Percentiles rank a stretch among this genome's conserved stretches.
Conservation (phyloP, 2,329 filamentous ascomycete species). For the Talaromyces piceae region DNA sequence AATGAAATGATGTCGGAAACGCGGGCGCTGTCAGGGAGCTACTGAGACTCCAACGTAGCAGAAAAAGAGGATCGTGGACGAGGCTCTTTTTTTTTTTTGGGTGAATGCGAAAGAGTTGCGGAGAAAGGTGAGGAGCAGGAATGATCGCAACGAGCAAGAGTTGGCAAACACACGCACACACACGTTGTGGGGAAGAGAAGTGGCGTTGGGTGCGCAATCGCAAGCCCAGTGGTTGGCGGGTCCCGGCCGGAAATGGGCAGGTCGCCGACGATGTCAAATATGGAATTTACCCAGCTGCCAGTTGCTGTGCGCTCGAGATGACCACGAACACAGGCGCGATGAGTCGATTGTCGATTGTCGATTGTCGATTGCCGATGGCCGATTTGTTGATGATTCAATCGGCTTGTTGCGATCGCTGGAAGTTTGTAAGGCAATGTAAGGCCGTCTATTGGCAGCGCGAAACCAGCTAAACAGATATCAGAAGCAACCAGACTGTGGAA, state of each 20-base stretch:
- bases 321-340: too few relatives aligned
- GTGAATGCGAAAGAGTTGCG: background rate
- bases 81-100: background rate
- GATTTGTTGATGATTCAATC: too few relatives aligned
- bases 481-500: too few relatives aligned
- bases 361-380: too few relatives aligned
- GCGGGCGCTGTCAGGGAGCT: background rate
- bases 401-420: too few relatives aligned
- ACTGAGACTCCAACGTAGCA: background rate
- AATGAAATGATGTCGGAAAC: background rate
- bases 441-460: too few relatives aligned
- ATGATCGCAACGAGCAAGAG: background rate
- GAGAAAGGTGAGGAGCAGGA: background rate
- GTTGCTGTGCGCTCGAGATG: too few relatives aligned
- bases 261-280: background rate
- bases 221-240: conserved; percentile 7
- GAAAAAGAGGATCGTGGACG: background rate
- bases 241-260: conserved; percentile 7
- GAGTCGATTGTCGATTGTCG: too few relatives aligned
- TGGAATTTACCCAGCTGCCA: too few relatives aligned
- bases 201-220: background rate
- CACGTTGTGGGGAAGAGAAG: conserved; percentile 1
- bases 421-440: too few relatives aligned
- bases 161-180: background rate
- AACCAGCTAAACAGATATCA: too few relatives aligned